phyloP scores from a whole-genome alignment of 345 rosid species.

The Physaria fendleri region DNA sequence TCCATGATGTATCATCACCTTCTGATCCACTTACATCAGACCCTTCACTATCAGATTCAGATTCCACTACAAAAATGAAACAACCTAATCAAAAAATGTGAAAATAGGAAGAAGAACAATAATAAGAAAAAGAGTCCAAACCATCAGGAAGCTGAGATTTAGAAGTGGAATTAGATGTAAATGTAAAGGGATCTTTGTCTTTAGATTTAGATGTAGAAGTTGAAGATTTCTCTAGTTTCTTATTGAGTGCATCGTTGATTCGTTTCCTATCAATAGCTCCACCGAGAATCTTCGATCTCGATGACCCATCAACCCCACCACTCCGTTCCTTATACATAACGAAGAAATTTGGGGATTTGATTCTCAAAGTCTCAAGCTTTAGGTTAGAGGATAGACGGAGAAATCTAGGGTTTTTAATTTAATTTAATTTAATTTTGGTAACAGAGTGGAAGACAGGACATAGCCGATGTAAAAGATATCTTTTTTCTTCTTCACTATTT shows the following conservation, averaged over 20 bases:
- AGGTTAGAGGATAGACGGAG: constrained; percentile 30
- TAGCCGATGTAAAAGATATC: constrained; percentile 16
- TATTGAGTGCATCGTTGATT: constrained; percentile 81
- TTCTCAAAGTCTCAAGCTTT: background rate
- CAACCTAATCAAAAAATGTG: too few species aligned
- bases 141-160: constrained; percentile 51
- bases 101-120: too few species aligned
- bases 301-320: constrained; percentile 23
- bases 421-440: background rate
- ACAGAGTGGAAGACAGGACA: constrained; percentile 30
- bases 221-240: constrained; percentile 80
- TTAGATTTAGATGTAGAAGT: constrained; percentile 75
- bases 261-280: constrained; percentile 77
- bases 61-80: constrained; percentile 70
- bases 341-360: too few species aligned
- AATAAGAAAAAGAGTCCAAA: background rate
- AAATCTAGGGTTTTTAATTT: constrained; percentile 38
- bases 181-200: constrained; percentile 57
- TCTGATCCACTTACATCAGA: constrained; percentile 96
- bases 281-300: constrained; percentile 21
- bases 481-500: background rate
- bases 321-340: constrained; percentile 44
- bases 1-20: constrained; percentile 97
- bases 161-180: constrained; percentile 46
- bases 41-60: constrained; percentile 78